Percentiles rank a stretch among this genome's conserved stretches.
Evolutionary conservation across 176 grass and related monocot species (phyloP).

Genomic region (Oryza meridionalis): DNA sequence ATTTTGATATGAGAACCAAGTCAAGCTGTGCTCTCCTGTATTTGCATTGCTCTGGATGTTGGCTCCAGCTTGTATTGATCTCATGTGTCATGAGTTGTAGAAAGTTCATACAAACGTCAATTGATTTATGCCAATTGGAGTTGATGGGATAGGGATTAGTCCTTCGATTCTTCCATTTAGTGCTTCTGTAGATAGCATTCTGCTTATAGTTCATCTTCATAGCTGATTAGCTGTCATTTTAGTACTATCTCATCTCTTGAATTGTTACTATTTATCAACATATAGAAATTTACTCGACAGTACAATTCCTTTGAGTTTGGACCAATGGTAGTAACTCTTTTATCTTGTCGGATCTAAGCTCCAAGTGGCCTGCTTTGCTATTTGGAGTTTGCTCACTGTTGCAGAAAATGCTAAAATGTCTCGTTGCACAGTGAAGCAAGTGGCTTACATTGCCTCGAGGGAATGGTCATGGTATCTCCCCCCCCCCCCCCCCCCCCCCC

Average conservation of each 20-base stretch:
- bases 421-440: constrained; percentile 22
- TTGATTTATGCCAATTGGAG: constrained; percentile 17
- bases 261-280: constrained; percentile 12
- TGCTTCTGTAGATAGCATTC: constrained; percentile 35
- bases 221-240: neutral
- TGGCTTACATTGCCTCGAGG: neutral
- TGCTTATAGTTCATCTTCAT: constrained; percentile 7
- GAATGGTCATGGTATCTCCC: neutral
- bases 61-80: constrained; percentile 31
- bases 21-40: neutral
- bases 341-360: neutral
- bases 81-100: constrained; percentile 35
- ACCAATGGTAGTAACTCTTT: neutral
- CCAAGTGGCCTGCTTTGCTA: neutral
- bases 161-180: constrained; percentile 38
- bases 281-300: neutral
- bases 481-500: no score
- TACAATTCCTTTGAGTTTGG: constrained; percentile 6
- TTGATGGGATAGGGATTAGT: constrained; percentile 43
- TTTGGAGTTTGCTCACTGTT: neutral
- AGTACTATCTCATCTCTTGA: neutral
- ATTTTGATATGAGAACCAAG: constrained; percentile 30
- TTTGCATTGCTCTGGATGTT: constrained; percentile 27
- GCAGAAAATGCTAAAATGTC: neutral
- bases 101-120: constrained; percentile 24